phyloP scores from a whole-genome alignment of 2,329 filamentous ascomycete species.

The Sporothrix mexicana region DNA sequence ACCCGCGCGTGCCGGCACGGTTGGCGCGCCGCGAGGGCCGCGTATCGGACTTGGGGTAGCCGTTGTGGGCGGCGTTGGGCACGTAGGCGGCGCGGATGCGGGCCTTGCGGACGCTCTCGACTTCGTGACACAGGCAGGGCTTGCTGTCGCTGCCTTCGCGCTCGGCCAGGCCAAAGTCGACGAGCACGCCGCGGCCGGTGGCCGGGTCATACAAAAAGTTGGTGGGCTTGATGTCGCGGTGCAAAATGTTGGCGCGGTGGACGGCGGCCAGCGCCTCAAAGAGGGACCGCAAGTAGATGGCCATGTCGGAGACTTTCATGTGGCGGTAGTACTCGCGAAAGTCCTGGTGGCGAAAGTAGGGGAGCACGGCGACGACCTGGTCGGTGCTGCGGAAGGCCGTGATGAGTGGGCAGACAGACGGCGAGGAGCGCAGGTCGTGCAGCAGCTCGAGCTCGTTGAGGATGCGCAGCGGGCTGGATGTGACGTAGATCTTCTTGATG shows the following conservation, averaged over 20 bases:
- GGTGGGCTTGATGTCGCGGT: slow-evolving; percentile 96
- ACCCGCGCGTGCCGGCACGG: slow-evolving; percentile 90
- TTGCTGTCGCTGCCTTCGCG: slow-evolving; percentile 76
- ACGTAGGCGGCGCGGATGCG: slow-evolving; percentile 64
- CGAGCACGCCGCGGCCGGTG: slow-evolving; percentile 82
- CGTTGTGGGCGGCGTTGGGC: slow-evolving; percentile 55
- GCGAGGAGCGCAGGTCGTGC: slow-evolving; percentile 80
- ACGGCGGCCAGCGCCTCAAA: slow-evolving; percentile 85
- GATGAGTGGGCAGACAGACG: slow-evolving; percentile 90
- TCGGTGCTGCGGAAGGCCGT: slow-evolving; percentile 95
- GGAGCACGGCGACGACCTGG: slow-evolving; percentile 91
- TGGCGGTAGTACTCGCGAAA: slow-evolving; percentile 94
- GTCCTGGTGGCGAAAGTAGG: slow-evolving; percentile 94
- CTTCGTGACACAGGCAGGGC: slow-evolving; percentile 80
- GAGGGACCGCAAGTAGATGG: slow-evolving; percentile 85
- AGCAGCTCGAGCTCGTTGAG: slow-evolving; percentile 95
- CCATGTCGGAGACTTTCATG: slow-evolving; percentile 84
- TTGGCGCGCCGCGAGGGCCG: slow-evolving; percentile 90
- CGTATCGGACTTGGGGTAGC: slow-evolving; percentile 89
- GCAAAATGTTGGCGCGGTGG: slow-evolving; percentile 82
- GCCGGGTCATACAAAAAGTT: slow-evolving; percentile 93
- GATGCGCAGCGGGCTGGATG: slow-evolving; percentile 89
- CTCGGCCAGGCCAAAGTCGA: slow-evolving; percentile 99
- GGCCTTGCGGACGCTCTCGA: slow-evolving; percentile 65
- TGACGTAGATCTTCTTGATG: slow-evolving; percentile 99